Evolutionary conservation across 2,329 filamentous ascomycete genomes (phyloP).

Genomic region (Epichloe gansuensis): DNA sequence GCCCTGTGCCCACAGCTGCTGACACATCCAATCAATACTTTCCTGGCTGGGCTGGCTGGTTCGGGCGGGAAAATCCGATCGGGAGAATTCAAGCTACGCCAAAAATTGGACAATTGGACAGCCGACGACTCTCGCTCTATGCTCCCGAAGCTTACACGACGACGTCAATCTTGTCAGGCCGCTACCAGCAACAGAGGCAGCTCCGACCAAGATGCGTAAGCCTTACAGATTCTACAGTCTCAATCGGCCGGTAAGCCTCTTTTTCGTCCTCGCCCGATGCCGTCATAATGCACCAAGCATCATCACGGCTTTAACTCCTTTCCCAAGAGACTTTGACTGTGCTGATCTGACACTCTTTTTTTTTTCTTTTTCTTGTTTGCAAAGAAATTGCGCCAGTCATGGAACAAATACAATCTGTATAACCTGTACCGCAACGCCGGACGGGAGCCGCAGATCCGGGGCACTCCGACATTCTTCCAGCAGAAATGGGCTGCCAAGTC

Average conservation of each 20-base stretch:
- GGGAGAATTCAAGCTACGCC: slow-evolving; percentile 11
- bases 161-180: slow-evolving; percentile 3
- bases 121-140: neutral
- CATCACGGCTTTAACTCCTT: neutral
- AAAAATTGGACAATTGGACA: slow-evolving; percentile 17
- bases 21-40: slow-evolving; percentile 2
- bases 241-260: slow-evolving; percentile 46
- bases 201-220: slow-evolving; percentile 37
- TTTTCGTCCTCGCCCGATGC: neutral
- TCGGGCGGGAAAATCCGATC: slow-evolving; percentile 19
- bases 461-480: slow-evolving; percentile 71
- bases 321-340: neutral
- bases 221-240: slow-evolving; percentile 53
- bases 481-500: slow-evolving; percentile 96
- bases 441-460: slow-evolving; percentile 18
- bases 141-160: slow-evolving; percentile 3
- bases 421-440: slow-evolving; percentile 48
- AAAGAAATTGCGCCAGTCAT: slow-evolving; percentile 88
- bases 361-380: neutral
- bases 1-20: slow-evolving; percentile 11
- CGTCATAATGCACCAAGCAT: neutral
- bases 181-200: slow-evolving; percentile 10
- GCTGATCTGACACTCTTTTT: neutral
- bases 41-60: neutral
- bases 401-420: slow-evolving; percentile 96